Evolutionary conservation across 2,329 filamentous ascomycete species (phyloP), one percentile per base, ranked within the genome.

Genomic region (Oidium heveae): DNA sequence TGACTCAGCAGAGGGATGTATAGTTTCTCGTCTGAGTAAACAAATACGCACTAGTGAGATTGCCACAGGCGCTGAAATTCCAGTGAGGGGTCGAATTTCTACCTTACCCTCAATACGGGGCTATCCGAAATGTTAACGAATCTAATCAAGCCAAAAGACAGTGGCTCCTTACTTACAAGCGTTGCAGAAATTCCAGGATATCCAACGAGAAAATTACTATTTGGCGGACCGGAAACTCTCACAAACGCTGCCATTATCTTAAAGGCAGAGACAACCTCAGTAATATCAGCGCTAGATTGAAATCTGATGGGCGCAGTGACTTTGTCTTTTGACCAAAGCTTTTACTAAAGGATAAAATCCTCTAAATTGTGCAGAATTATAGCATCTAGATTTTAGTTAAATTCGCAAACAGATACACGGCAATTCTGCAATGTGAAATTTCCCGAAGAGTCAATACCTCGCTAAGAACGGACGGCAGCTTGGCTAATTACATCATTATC

Each of bases 111-210:
- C 89, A 70, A 98, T 89, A 66, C 91, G 84, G 64, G 91, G 91
- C 86, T 95, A 65, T 37, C 46, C 44, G 55, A 51, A 39, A 51
- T 52, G n/a, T 10, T 2, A 54, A 60, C 47, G 59, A 54, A 49
- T 58, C 60, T 55, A 9, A 28, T 33, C 24, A 39, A 28, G 22
- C 6, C 12, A 39, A 32, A 9, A 47, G 44, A 34, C 20, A n/a
- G 15, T 41, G 2, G 36, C 37, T n/a, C 16, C 32, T 51, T 56
- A 78, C 86, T 70, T 76, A 95, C 88, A 77, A 95, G 70, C 39
- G 91, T 98, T 64, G 91, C 91, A 55, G 89, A 95, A 68, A 98
- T 96, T 62, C 91, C 91, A 55, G 91, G 91, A 69, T 96, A 98
- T 63, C 91, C 91, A 62, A 96, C 86, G 60, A 96, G 75, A 67